Base-by-base conservation (phyloP, 2,329 filamentous ascomycete species). In the Ophiobolus disseminans region DNA sequence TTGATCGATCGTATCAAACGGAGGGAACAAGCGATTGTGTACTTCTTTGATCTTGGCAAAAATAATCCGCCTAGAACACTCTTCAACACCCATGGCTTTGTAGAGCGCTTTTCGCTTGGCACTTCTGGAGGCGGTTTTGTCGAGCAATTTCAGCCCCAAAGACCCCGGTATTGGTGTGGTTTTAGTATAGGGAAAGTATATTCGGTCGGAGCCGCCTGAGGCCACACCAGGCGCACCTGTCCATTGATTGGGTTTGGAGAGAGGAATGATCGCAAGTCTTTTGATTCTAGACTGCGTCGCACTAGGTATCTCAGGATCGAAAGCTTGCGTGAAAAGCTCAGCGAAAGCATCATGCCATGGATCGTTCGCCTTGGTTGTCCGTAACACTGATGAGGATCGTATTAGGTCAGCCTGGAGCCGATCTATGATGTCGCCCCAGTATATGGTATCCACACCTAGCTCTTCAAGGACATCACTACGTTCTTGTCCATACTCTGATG, bases 291-390 rank as follows among this genome's bases (percentile, higher is more conserved):
- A 13, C 11, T 40, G 4, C 3, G 14, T 23, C 4, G 2, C 11
- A 25, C 9, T 8, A 42, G 11, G 13, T n/a, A 5, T 23, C 2
- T 19, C 3, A 14, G 17, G 5, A 13, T 3, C 7, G 4, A 32
- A 35, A 20, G 30, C 10, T 11, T n/a, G 3, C 5, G 45, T 7
- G 13, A 50, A 40, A 1, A 50, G 16, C 1, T 34, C 30, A 2
- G 61, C 50, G 31, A 45, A 61, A 8, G 46, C 14, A 26, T 46
- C 42, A 39, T 62, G 61, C 61, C 61, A 64, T 25, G 21, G 1
- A 28, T 61, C 47, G 3, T 23, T 26, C 8, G 49, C n/a, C 8
- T 32, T 3, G 2, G 8, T 49, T 1, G 37, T 45, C 26, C 20
- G 45, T 4, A 57, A n/a, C 30, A 13, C 47, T 5, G 50, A 54